Evolutionary conservation across 768 basidiomycete species (phyloP).

Genomic region (Mycena galericulata): DNA sequence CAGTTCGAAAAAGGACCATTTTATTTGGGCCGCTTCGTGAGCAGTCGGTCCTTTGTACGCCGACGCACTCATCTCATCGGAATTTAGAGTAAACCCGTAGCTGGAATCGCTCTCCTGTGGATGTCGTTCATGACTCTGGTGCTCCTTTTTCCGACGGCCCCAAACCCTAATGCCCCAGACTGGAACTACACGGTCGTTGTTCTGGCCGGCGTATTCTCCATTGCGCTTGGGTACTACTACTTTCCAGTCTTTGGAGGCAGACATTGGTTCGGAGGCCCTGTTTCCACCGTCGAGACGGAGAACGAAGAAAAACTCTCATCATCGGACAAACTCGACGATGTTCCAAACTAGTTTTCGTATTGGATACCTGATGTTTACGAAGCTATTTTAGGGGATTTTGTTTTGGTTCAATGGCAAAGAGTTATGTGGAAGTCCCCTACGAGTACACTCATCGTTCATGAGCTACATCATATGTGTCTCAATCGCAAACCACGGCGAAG

Average conservation of each 20-base stretch:
- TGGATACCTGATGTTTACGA: too few species aligned
- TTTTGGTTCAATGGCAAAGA: too few species aligned
- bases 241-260: conserved; percentile 54
- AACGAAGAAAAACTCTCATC: too few species aligned
- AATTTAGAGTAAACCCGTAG: conserved; percentile 58
- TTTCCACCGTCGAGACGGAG: conserved; percentile 11
- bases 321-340: too few species aligned
- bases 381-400: too few species aligned
- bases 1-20: conserved; percentile 62
- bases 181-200: conserved; percentile 76
- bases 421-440: too few species aligned
- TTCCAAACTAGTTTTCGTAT: too few species aligned
- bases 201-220: conserved; percentile 58
- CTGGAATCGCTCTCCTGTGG: conserved; percentile 58
- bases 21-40: conserved; percentile 56
- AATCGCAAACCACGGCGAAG: too few species aligned
- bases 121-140: conserved; percentile 65
- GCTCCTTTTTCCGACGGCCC: conserved; percentile 62
- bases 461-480: too few species aligned
- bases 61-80: too few species aligned
- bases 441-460: too few species aligned
- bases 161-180: conserved; percentile 48
- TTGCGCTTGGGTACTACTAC: conserved; percentile 68
- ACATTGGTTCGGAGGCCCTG: conserved; percentile 44
- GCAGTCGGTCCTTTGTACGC: too few species aligned